Percentiles rank a stretch among this genome's conserved stretches.
phyloP scores from a whole-genome alignment of 768 basidiomycete genomes.

The Gyrodon lividus region DNA sequence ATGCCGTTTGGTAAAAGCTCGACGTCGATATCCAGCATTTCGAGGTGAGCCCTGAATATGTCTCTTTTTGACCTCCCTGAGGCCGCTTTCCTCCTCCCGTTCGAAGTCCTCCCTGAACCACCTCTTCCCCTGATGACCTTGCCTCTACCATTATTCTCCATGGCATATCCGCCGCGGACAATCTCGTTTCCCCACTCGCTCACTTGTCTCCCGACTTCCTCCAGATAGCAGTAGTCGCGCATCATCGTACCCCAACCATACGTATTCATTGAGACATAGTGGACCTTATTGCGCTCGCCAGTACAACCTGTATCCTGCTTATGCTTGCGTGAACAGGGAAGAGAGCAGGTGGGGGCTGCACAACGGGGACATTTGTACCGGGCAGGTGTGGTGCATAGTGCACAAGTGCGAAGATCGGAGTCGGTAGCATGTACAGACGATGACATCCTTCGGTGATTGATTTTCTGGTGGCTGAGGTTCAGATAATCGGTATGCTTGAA shows the following conservation, averaged over 20 bases:
- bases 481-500: too few species aligned
- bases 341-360: slow-evolving; percentile 67
- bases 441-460: slow-evolving; percentile 3
- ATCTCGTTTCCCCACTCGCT: slow-evolving; percentile 73
- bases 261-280: slow-evolving; percentile 77
- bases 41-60: slow-evolving; percentile 65
- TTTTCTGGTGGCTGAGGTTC: not conserved
- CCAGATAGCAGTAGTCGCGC: slow-evolving; percentile 85
- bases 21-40: slow-evolving; percentile 65
- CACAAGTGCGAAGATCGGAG: slow-evolving; percentile 39
- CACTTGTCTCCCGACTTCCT: slow-evolving; percentile 77
- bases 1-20: slow-evolving; percentile 80
- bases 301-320: slow-evolving; percentile 61
- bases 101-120: slow-evolving; percentile 22
- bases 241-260: slow-evolving; percentile 88
- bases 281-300: slow-evolving; percentile 70
- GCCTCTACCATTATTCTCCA: slow-evolving; percentile 22
- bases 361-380: slow-evolving; percentile 85
- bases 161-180: slow-evolving; percentile 53
- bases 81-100: slow-evolving; percentile 32
- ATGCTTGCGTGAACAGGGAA: slow-evolving; percentile 66
- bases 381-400: slow-evolving; percentile 47
- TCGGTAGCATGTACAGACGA: slow-evolving; percentile 16
- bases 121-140: slow-evolving; percentile 19
- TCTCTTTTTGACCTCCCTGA: slow-evolving; percentile 56